Evolutionary conservation across 2,329 filamentous ascomycete genomes (phyloP).

Genomic region (Cladosporium oxysporum): DNA sequence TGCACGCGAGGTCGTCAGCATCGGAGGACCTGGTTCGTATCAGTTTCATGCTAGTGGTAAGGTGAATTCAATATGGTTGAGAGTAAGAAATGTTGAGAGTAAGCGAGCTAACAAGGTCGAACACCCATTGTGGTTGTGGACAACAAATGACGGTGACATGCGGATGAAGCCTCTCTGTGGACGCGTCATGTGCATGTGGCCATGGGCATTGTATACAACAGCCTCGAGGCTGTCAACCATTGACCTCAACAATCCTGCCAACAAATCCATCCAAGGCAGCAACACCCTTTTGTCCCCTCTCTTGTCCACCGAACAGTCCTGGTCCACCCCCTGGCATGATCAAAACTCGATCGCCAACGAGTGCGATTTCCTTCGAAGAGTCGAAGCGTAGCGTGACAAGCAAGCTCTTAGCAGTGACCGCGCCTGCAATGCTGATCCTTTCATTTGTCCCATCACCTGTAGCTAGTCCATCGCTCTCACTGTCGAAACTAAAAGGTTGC

Average conservation of each 20-base stretch:
- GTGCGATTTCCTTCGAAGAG: constrained; percentile 70
- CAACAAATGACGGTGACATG: background rate
- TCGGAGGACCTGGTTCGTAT: background rate
- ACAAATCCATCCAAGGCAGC: constrained; percentile 71
- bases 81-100: background rate
- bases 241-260: constrained; percentile 56
- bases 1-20: background rate
- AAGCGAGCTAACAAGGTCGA: background rate
- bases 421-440: constrained; percentile 28
- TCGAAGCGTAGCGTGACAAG: constrained; percentile 69
- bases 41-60: background rate
- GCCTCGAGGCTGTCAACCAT: constrained; percentile 32
- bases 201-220: background rate
- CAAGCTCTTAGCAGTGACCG: constrained; percentile 33
- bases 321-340: constrained; percentile 71
- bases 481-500: constrained; percentile 32
- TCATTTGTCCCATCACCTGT: constrained; percentile 17
- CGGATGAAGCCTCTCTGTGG: background rate
- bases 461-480: constrained; percentile 26
- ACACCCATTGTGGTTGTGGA: background rate
- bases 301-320: constrained; percentile 57
- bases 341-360: constrained; percentile 68
- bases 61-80: background rate
- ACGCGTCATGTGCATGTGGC: background rate
- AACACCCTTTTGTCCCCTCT: constrained; percentile 49